These are phyloP conservation scores for Hypoxylon sp. DNA, from an alignment of 2,329 filamentous ascomycete genomes.

Conservation along the genomic window DNA sequence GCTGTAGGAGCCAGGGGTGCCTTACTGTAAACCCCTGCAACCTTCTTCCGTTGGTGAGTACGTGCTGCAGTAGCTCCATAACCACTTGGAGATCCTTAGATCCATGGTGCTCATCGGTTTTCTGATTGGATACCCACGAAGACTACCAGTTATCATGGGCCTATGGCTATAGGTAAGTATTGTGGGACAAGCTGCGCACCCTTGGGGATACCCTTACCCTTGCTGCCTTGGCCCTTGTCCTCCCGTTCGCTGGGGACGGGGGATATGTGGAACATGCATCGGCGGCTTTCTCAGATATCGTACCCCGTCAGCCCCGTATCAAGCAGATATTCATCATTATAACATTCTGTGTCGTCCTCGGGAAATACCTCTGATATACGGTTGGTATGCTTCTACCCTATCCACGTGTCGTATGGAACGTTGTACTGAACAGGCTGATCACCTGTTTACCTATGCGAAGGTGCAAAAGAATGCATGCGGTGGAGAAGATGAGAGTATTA, in stretches of 20 bases:
- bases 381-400: neutral
- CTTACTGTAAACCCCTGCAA: neutral
- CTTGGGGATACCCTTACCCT: neutral
- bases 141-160: neutral
- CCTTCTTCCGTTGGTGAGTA: neutral
- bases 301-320: neutral
- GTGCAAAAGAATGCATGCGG: neutral
- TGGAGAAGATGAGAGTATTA: neutral
- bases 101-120: neutral
- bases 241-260: neutral
- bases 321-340: neutral
- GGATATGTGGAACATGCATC: neutral
- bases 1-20: neutral
- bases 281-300: neutral
- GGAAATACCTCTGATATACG: neutral
- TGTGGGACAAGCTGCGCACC: neutral
- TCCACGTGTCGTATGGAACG: neutral
- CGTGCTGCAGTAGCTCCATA: neutral
- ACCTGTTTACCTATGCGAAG: neutral
- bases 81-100: neutral
- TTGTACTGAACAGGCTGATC: neutral
- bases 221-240: neutral
- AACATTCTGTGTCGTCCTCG: neutral
- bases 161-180: neutral
- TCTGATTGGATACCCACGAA: neutral